phyloP scores from a whole-genome alignment of 2,329 filamentous ascomycete genomes.

The Stemphylium lycopersici region DNA sequence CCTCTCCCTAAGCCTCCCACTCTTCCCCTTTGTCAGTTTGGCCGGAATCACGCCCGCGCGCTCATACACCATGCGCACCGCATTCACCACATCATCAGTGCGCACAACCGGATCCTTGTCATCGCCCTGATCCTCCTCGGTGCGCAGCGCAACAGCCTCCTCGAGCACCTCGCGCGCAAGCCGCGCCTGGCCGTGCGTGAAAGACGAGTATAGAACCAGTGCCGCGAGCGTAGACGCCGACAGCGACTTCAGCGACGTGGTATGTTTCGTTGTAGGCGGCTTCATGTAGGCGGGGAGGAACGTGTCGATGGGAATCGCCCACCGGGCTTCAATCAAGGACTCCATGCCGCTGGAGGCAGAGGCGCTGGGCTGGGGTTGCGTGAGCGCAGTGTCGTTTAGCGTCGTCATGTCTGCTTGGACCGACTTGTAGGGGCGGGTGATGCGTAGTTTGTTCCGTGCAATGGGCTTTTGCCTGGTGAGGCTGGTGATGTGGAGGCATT shows the following conservation, averaged over 20 bases:
- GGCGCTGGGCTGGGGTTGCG: too few species aligned
- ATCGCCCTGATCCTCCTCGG: neutral
- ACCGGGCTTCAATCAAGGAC: constrained; percentile 5
- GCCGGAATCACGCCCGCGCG: constrained; percentile 10
- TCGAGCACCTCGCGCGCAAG: constrained; percentile 5
- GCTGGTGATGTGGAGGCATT: constrained; percentile 12
- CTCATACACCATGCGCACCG: constrained; percentile 15
- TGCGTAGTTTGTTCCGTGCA: constrained; percentile 14
- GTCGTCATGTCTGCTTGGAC: constrained; percentile 4
- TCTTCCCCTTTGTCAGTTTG: constrained; percentile 13
- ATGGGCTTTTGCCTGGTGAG: constrained; percentile 9
- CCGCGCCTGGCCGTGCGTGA: constrained; percentile 15
- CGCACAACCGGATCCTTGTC: neutral
- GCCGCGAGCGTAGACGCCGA: neutral
- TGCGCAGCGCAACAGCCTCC: constrained; percentile 10
- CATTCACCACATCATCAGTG: constrained; percentile 11
- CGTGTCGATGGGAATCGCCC: constrained; percentile 3
- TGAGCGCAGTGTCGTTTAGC: neutral
- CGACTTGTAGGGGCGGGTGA: constrained; percentile 9
- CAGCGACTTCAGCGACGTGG: neutral
- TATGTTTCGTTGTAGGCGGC: neutral
- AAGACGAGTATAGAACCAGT: constrained; percentile 1
- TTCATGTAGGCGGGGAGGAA: constrained; percentile 6
- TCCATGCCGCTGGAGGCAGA: neutral
- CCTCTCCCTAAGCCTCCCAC: constrained; percentile 8